These are phyloP conservation scores for Lizonia empirigonia DNA, from an alignment of 2,329 filamentous ascomycete genomes.

Conservation along the genomic window DNA sequence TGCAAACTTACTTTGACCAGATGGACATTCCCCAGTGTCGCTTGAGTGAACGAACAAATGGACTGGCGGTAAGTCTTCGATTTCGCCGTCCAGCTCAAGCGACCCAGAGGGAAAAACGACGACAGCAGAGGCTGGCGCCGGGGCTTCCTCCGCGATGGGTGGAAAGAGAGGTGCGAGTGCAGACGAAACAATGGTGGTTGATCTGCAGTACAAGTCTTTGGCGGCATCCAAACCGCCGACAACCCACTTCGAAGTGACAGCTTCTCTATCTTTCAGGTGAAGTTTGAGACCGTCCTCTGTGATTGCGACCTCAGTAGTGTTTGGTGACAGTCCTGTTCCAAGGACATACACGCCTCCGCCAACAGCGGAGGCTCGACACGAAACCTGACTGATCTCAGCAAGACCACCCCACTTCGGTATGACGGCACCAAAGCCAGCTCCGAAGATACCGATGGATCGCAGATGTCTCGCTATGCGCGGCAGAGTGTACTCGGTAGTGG, in stretches of 20 bases:
- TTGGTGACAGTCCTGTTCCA: slow-evolving; percentile 64
- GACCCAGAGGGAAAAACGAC: slow-evolving; percentile 67
- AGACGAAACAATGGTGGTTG: slow-evolving; percentile 72
- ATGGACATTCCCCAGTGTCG: slow-evolving; percentile 90
- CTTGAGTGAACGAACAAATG: slow-evolving; percentile 77
- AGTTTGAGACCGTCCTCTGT: slow-evolving; percentile 48
- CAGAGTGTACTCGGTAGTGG: slow-evolving; percentile 71
- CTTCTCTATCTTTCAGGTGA: slow-evolving; percentile 62
- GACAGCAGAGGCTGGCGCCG: slow-evolving; percentile 74
- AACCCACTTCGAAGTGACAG: slow-evolving; percentile 61
- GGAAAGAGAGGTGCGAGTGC: slow-evolving; percentile 71
- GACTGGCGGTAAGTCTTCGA: slow-evolving; percentile 53
- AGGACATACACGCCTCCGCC: slow-evolving; percentile 91
- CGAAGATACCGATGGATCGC: slow-evolving; percentile 84
- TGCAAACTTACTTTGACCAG: slow-evolving; percentile 80
- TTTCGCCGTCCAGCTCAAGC: slow-evolving; percentile 50
- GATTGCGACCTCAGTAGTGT: slow-evolving; percentile 5
- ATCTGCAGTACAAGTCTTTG: slow-evolving; percentile 56
- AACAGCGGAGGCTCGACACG: slow-evolving; percentile 87
- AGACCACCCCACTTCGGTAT: slow-evolving; percentile 92
- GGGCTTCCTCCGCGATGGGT: slow-evolving; percentile 72
- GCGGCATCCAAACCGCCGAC: slow-evolving; percentile 49
- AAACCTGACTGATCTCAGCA: slow-evolving; percentile 88
- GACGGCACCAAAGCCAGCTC: slow-evolving; percentile 85
- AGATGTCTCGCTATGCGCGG: slow-evolving; percentile 78